phyloP scores from a whole-genome alignment of 2,329 filamentous ascomycete species.

The Phialophora verrucosa region DNA sequence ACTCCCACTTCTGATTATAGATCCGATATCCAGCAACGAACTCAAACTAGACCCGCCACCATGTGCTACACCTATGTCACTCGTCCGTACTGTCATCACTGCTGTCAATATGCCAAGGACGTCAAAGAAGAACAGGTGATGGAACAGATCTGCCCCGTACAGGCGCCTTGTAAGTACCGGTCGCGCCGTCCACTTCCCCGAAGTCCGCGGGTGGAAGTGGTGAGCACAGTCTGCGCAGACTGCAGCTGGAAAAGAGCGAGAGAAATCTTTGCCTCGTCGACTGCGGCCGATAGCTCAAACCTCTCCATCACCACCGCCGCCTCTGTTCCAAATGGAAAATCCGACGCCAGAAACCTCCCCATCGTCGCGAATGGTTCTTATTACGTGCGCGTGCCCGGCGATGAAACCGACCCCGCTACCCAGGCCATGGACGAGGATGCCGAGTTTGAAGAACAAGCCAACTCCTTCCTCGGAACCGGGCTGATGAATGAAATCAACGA shows the following conservation, averaged over 20 bases:
- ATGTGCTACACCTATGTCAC: background rate
- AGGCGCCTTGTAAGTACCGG: slow-evolving; percentile 1
- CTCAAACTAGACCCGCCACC: background rate
- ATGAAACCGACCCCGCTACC: background rate
- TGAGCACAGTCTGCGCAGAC: background rate
- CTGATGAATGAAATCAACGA: background rate
- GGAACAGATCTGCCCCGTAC: background rate
- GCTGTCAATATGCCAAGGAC: background rate
- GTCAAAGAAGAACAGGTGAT: background rate
- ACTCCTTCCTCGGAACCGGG: background rate
- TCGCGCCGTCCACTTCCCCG: background rate
- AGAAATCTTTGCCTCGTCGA: background rate
- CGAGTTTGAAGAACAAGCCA: background rate
- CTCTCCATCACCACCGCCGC: background rate
- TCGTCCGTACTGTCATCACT: background rate
- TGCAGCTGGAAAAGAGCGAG: background rate
- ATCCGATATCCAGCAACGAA: background rate
- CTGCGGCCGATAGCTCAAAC: background rate
- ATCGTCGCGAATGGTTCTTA: background rate
- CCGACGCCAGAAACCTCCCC: background rate
- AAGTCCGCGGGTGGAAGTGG: background rate
- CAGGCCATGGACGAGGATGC: background rate
- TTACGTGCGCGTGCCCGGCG: background rate
- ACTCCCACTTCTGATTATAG: background rate
- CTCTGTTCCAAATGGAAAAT: background rate